Base-by-base conservation (phyloP, 768 basidiomycete genomes). In the Suillus hirtellus region DNA sequence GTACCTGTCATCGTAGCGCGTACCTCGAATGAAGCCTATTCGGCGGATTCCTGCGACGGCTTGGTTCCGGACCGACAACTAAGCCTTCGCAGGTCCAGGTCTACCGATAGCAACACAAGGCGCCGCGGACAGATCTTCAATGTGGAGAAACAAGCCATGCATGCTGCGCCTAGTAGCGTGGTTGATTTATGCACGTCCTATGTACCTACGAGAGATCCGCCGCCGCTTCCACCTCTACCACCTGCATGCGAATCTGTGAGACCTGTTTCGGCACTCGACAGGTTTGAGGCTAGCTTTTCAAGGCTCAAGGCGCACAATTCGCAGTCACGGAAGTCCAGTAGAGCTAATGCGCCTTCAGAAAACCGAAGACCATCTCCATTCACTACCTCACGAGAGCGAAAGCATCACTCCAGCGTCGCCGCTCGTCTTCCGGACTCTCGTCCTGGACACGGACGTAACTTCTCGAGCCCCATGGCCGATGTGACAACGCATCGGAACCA, bases 231-330 rank as follows among this genome's bases (percentile, higher is more conserved):
- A n/a, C 43, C 17, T 15, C 37, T 61, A 14, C 42, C 62, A 4
- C 46, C 63, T 60, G 37, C 50, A 24, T 31, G 64, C 10, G 35
- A 10, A 10, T 10, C 35, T 35, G 15, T 43, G 12, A 67, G 71
- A 61, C 70, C 73, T 15, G 69, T 66, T n/a, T 72, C 72, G 27
- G 73, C 76, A 11, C 64, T 77, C 24, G 70, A 74, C 40, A 74
- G 74, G 63, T 66, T 77, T 27, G 74, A 78, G 55, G 59, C 50
- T 40, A 79, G 78, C 66, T 60, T 79, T 50, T 62, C 68, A 24
- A 78, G 74, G 53, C 69, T 77, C 44, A 72, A 75, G 61, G 65
- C 70, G 34, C 69, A 76, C 43, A 72, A 68, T 2, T 75, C 77
- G 27, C 69, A 68, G 37, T 68, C 70, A 37, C 66, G 65, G 63